Base-by-base conservation (phyloP, 2,329 filamentous ascomycete species). In the Penicillium sclerotigenum region DNA sequence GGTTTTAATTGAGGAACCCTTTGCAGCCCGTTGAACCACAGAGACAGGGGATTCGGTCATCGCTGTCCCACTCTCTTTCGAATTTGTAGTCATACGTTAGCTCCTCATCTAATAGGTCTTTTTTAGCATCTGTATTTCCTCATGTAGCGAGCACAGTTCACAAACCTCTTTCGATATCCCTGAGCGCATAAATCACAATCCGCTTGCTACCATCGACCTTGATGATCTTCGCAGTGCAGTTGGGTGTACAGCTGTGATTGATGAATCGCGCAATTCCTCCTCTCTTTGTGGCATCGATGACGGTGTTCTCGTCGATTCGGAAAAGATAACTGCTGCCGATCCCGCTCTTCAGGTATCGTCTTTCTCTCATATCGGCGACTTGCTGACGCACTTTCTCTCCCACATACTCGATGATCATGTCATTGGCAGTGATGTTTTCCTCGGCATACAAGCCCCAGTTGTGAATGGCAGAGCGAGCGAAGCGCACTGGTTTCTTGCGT, bases 1-100 rank as follows among this genome's bases (percentile, higher is more conserved):
- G 31, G 20, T 9, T 41, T 84, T 82, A 99, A 78, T 99, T 99
- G 77, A 99, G 90, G 80, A 97, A 99, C 61, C 94, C 94, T 81
- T 99, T 99, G 81, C 94, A 99, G 46, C 91, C 91, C 29, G 92
- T 86, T 41, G 93, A 97, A 58, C 94, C 94, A 75, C 94, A 99
- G 48, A 99, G 86, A 80, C 94, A 99, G 48, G 94, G 94, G 67
- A 99, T 97, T 62, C 94, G 90, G 75, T 99, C 94, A 61, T 91
- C 85, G 65, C 91, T 95, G 69, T 91, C 91, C 69, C 95, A 90
- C 77, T 99, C 94, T 67, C 94, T 89, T 79, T 99, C 94, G 74
- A 99, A 99, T 76, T 99, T 99, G 83, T 99, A 99, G 80, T 99
- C 94, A 79, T 99, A 99, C 2, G 94, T 99, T 73, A 99, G 86